Base-by-base conservation (phyloP, 1,284 basidiomycete genomes). In the Leccinum pachyderme region DNA sequence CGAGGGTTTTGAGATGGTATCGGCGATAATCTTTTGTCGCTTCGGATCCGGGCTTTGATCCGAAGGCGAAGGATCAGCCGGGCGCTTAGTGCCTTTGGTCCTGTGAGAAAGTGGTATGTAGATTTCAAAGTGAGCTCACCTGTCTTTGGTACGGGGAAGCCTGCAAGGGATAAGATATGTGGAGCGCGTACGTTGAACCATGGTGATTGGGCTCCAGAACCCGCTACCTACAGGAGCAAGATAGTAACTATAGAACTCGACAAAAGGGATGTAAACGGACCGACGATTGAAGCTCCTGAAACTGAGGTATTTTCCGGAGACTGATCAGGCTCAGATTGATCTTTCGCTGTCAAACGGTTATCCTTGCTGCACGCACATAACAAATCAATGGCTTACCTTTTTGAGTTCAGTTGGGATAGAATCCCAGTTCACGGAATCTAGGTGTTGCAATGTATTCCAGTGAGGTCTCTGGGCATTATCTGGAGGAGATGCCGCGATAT, bases 391-490 rank as follows among this genome's bases (percentile, higher is more conserved):
- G 0, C 57, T 55, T 13, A 63, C 88, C 75, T 86, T 87, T 52
- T 77, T 81, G 22, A 90, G 63, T 64, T 89, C 88, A 5, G 59
- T 48, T 1, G 87, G 81, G 2, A 91, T 65, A 1, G 77, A 75
- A n/a, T 82, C 79, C 89, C 88, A 90, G 4, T 75, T 78, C 8
- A 83, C 69, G n/a, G 68, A 67, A 65, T 91, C 89, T 24, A 87
- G 66, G 7, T 69, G 61, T 2, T 79, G 70, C 2, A 72, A 70
- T 12, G 68, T 69, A 64, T 91, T 91, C 67, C 76, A 84, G 24
- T 71, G 61, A 5, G 88, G 88, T 54, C 76, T 73, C 54, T 74
- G 71, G 15, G 83, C 73, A 18, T 70, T 63, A 61, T 91, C 85
- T 0, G 86, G 81, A 11, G 75, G 70, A 9, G 75, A 75, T 9